Percentiles rank a stretch among this genome's conserved stretches.
These are phyloP conservation scores for Phytophthora ramorum DNA, from an alignment of 352 stramenopile species.

Conservation along the genomic window DNA sequence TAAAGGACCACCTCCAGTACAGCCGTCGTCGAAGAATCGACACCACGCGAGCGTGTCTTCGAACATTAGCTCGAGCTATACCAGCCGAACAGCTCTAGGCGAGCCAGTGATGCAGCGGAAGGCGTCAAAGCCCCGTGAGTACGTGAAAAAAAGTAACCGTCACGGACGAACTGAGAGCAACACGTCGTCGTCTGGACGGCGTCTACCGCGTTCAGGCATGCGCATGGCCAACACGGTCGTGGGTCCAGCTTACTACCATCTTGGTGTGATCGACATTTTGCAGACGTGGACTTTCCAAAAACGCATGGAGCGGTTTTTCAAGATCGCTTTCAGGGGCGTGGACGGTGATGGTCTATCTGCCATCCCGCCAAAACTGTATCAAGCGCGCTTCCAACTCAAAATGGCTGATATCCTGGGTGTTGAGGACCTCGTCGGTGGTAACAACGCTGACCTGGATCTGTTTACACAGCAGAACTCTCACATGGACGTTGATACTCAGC, in stretches of 20 bases:
- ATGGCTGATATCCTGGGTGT: conserved; percentile 88
- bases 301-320: conserved; percentile 87
- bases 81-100: conserved; percentile 15
- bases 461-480: conserved; percentile 89
- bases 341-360: conserved; percentile 86
- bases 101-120: conserved; percentile 52
- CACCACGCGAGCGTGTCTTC: conserved; percentile 79
- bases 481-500: conserved; percentile 86
- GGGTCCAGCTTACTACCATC: conserved; percentile 89
- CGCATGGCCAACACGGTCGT: conserved; percentile 88
- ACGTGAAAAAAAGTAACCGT: conserved; percentile 41
- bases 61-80: conserved; percentile 35
- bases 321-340: conserved; percentile 86
- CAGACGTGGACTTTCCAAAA: conserved; percentile 92
- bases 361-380: conserved; percentile 86
- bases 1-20: conserved; percentile 33
- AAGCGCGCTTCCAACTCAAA: conserved; percentile 86
- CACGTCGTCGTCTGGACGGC: conserved; percentile 74
- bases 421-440: conserved; percentile 65
- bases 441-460: conserved; percentile 56
- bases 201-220: conserved; percentile 82
- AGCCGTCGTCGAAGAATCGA: conserved; percentile 38
- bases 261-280: conserved; percentile 93
- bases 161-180: conserved; percentile 60
- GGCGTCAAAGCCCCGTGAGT: conserved; percentile 58